Evolutionary conservation across 169 alveolate species (phyloP), one percentile per base, ranked within the genome.

Genomic region (Pseudocohnilembus persalinus): DNA sequence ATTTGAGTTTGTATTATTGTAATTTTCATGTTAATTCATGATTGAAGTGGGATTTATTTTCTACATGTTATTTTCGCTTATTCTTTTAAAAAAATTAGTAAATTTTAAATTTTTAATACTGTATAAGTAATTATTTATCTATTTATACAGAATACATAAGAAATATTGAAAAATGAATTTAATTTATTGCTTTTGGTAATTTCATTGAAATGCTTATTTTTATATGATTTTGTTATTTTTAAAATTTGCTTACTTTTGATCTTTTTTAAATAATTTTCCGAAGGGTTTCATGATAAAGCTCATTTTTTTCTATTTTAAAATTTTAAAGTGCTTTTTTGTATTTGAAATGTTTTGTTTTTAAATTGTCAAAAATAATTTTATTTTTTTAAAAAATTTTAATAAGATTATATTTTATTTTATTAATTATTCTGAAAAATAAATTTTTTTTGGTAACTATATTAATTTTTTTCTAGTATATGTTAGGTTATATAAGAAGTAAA

Each of bases 11-110:
- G 4, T 29, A 49, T 15, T 31, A 15, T 49, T 72, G 64, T 79
- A 79, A 79, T 79, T 49, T 64, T 79, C 84, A 64, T 79, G 34
- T 63, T 79, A 49, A 64, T 79, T 79, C 31, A 34, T 34, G n/a
- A 79, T 49, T 64, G n/a, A 24, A 29, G 84, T 49, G 24, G 64
- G 64, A 63, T 79, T 79, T 28, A 79, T 33, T 64, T 79, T 79
- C 20, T 49, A 20, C 68, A 49, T 20, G 68, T 20, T 49, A 11
- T 49, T 11, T 11, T 11, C 4, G 68, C 4, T 11, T 49, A 11
- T 49, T 49, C 4, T 49, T n/a, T n/a, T n/a, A n/a, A n/a, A n/a
- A n/a, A n/a, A n/a, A n/a, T n/a, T 49, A 11, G 20, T 49, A 11
- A 49, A 20, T 4, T 49, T 49, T 49, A 49, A 49, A 11, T 49